Conservation (phyloP, 495 filamentous ascomycete species). For the Penicillium canariense region DNA sequence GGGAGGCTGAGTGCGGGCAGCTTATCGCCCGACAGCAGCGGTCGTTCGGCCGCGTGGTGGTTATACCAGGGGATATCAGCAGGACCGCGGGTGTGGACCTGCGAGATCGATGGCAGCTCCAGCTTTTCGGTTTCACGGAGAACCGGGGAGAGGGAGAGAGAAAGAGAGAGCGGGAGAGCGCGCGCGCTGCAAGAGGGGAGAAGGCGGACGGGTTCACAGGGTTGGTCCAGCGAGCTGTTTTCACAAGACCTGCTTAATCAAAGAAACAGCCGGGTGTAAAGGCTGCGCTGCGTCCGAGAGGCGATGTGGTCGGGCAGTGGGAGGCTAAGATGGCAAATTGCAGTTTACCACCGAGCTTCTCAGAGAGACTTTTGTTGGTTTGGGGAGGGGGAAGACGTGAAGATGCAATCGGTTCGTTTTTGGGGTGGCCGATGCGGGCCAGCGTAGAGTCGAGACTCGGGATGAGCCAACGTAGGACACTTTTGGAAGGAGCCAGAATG, state of each 20-base stretch:
- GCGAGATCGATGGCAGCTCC: constrained; percentile 93
- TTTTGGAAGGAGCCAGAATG: constrained; percentile 6
- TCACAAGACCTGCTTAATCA: not conserved
- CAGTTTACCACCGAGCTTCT: not conserved
- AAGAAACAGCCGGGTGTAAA: not conserved
- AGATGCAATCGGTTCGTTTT: not conserved
- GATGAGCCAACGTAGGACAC: too few species aligned
- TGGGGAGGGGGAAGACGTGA: not conserved
- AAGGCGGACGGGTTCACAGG: not conserved
- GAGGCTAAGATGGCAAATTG: constrained; percentile 6
- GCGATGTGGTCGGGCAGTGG: constrained; percentile 17
- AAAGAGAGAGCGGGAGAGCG: constrained; percentile 39
- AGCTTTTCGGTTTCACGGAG: constrained; percentile 82
- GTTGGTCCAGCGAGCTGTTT: not conserved
- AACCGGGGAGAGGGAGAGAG: not conserved
- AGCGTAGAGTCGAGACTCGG: too few species aligned
- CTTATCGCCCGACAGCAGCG: constrained; percentile 70
- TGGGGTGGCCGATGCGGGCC: constrained; percentile 10
- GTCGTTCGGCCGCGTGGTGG: constrained; percentile 65
- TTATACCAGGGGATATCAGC: constrained; percentile 76
- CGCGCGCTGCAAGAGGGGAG: not conserved
- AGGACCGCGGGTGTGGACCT: constrained; percentile 86
- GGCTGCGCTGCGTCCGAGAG: constrained; percentile 5
- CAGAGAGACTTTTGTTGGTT: not conserved
- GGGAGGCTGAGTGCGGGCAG: constrained; percentile 73